Evolutionary conservation across 345 rosid species (phyloP).

Genomic region (Rhizophora apiculata): DNA sequence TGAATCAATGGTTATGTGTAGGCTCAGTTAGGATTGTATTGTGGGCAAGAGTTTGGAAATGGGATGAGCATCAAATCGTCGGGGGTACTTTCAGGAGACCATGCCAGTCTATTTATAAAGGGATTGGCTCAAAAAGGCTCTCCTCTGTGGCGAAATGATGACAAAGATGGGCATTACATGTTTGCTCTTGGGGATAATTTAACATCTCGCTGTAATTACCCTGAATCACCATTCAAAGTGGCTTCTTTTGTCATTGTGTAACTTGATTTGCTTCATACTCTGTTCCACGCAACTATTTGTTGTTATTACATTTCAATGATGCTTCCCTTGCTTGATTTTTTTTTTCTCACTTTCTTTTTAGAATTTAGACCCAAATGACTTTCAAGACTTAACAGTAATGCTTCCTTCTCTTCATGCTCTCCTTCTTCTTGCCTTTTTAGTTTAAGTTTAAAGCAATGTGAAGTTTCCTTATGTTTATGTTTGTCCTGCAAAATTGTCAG

Average conservation of each 20-base stretch:
- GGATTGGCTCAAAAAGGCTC: constrained; percentile 58
- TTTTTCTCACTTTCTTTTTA: background rate
- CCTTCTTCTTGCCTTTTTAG: background rate
- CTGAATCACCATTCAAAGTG: constrained; percentile 38
- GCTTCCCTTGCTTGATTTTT: background rate
- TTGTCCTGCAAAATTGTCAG: too few relatives aligned
- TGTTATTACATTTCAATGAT: background rate
- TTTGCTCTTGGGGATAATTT: constrained; percentile 69
- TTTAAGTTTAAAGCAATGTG: too few relatives aligned
- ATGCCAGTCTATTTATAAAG: constrained; percentile 45
- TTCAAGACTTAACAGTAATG: background rate
- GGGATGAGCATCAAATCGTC: constrained; percentile 55
- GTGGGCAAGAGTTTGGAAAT: constrained; percentile 63
- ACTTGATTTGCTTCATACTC: constrained; percentile 11
- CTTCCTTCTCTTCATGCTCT: background rate
- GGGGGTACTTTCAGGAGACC: constrained; percentile 43
- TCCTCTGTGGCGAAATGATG: constrained; percentile 66
- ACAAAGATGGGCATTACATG: constrained; percentile 77
- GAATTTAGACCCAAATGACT: background rate
- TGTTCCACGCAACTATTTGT: background rate
- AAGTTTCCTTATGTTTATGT: too few relatives aligned
- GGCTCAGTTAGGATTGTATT: constrained; percentile 60
- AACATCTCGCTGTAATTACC: constrained; percentile 67
- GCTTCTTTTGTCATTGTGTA: constrained; percentile 14
- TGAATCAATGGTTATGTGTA: constrained; percentile 60